Base-by-base conservation (phyloP, 192 early-diverging fungal genomes). In the Coemansia sp. region DNA sequence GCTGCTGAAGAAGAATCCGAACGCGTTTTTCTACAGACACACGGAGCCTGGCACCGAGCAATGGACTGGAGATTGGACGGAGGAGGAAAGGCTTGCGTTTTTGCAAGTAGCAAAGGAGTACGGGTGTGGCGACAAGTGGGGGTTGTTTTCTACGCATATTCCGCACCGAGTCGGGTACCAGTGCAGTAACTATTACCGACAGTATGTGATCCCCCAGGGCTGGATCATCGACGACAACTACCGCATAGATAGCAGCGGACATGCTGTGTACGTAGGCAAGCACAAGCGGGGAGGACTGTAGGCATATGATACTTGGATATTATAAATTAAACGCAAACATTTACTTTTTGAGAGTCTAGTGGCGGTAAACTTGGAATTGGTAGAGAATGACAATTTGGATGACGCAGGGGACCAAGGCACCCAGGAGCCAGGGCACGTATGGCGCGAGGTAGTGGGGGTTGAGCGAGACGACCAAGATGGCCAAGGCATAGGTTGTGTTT, bases 351-450 rank as follows among this genome's bases (percentile, higher is more conserved):
- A n/a, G n/a, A n/a, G n/a, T n/a, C n/a, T 58, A 77, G 22, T 70
- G 60, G 24, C 39, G 50, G 52, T 90, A 90, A 4, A 83, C 68
- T 52, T 84, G 82, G 53, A 90, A 90, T 42, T 90, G 88, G 65
- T 85, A 76, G 74, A 88, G 86, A 26, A 91, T 88, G 35, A 82
- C 82, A 53, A 90, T 87, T 53, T 93, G 90, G 63, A 91, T 87
- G 18, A 88, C 11, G 52, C 91, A 65, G 2, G 92, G 91, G n/a
- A 88, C 83, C 32, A 83, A 71, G 10, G 85, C 85, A 10, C 92
- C 92, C 44, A 90, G 36, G 46, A 91, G 81, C 92, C 92, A 94
- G 14, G 81, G 81, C 12, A 79, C 68, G 57, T 94, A 92, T 32
- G 84, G 81, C 10, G 87, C 73, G 15, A 94, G 60, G 39, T 85